phyloP scores from a whole-genome alignment of 1,139 yeast genomes.

The Tardiomyces blankii region DNA sequence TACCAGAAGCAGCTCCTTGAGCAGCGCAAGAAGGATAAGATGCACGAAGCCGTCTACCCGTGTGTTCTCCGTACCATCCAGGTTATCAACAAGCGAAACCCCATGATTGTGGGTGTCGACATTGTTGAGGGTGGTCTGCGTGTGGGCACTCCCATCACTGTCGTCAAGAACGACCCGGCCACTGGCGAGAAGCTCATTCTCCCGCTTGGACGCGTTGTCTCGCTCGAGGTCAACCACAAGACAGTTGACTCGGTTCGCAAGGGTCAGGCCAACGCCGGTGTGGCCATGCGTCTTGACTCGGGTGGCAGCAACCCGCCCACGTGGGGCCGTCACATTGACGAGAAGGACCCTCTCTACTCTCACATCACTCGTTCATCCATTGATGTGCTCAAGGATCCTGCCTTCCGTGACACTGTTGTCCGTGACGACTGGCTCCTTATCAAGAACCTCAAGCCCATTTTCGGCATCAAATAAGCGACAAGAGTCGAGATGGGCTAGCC shows the following conservation, averaged over 20 bases:
- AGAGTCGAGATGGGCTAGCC: too few species aligned
- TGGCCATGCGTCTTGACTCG: conserved; percentile 93
- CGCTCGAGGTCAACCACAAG: conserved; percentile 92
- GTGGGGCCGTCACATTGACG: conserved; percentile 99
- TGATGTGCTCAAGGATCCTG: conserved; percentile 96
- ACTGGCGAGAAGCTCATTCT: conserved; percentile 67
- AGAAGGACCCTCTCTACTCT: conserved; percentile 79
- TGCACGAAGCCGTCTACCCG: conserved; percentile 88
- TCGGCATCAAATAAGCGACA: conserved; percentile 55
- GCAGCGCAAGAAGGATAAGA: conserved; percentile 79
- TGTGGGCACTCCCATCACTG: conserved; percentile 91
- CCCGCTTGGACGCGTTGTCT: conserved; percentile 73
- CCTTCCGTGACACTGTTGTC: conserved; percentile 87
- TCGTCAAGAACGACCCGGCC: conserved; percentile 78
- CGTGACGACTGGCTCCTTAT: conserved; percentile 93
- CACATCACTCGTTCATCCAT: conserved; percentile 79
- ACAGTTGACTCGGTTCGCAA: conserved; percentile 69
- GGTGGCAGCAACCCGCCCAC: conserved; percentile 90
- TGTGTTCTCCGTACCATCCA: conserved; percentile 90
- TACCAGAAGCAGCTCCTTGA: conserved; percentile 84
- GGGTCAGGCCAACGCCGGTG: conserved; percentile 97
- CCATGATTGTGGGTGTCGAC: conserved; percentile 98
- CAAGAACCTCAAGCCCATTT: conserved; percentile 77
- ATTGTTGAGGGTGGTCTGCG: conserved; percentile 84
- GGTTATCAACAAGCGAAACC: conserved; percentile 96